These are phyloP conservation scores for Blumeriella jaapii DNA, from an alignment of 2,329 filamentous ascomycete genomes.

Conservation along the genomic window DNA sequence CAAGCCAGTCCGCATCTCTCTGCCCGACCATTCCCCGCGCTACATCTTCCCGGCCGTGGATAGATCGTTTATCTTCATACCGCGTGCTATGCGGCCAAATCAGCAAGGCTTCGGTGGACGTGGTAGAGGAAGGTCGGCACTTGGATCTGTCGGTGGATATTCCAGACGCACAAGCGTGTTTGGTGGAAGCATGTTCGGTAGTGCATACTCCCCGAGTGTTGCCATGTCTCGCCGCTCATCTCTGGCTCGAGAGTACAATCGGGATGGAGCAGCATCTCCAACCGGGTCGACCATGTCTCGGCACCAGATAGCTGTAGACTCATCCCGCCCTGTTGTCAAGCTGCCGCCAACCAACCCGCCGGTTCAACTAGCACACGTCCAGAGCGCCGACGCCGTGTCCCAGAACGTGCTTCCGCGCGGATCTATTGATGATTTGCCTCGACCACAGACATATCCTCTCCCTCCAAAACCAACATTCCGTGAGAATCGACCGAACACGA, in stretches of 20 bases:
- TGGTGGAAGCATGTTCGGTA: constrained; percentile 53
- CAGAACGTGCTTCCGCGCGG: constrained; percentile 15
- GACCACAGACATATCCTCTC: constrained; percentile 43
- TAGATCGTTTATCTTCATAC: constrained; percentile 96
- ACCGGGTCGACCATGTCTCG: constrained; percentile 67
- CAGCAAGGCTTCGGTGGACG: constrained; percentile 62
- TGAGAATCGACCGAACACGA: constrained; percentile 40
- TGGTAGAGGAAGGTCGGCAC: constrained; percentile 60
- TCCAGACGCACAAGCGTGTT: constrained; percentile 80
- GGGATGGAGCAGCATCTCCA: constrained; percentile 70
- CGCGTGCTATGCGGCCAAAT: constrained; percentile 82
- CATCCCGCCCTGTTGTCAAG: constrained; percentile 63
- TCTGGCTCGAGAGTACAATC: constrained; percentile 51
- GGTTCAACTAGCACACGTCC: constrained; percentile 17
- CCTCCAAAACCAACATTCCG: constrained; percentile 47
- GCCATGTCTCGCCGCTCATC: constrained; percentile 86
- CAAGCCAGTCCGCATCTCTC: constrained; percentile 88
- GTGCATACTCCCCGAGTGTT: constrained; percentile 74
- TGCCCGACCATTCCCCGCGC: constrained; percentile 66
- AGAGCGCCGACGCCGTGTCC: constrained; percentile 25
- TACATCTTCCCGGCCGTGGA: constrained; percentile 89
- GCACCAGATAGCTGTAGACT: constrained; percentile 48
- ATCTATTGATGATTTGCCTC: constrained; percentile 33
- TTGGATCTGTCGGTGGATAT: constrained; percentile 54
- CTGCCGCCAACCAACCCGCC: constrained; percentile 49